Evolutionary conservation across 2,329 filamentous ascomycete species (phyloP), one percentile per base, ranked within the genome.

Genomic region (Diaporthe vaccinii): DNA sequence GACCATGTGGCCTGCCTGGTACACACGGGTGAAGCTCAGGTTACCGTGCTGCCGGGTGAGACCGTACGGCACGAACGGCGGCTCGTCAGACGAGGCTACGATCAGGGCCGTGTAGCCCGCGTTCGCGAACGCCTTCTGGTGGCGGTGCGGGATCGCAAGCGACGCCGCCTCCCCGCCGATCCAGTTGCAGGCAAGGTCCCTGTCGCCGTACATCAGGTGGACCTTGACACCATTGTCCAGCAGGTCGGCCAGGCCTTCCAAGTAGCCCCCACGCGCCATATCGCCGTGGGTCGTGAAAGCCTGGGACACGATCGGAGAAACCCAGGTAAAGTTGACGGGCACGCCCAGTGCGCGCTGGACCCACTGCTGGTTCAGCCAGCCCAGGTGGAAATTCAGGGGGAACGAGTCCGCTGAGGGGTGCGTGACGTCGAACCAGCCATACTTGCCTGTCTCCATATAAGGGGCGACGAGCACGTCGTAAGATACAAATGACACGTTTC

Each of bases 1-100:
- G 3, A 87, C 86, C 78, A 89, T 85, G 77, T 91, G 89, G 0
- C 90, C 89, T 3, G 89, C 85, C 77, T 91, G 85, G 78, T 89
- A 90, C 17, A 91, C 86, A 0, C 90, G 85, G 12, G 87, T 87
- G 79, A 91, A 91, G 3, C 87, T 89, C 58, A 91, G 86, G 76
- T 93, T 93, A 3, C 91, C 92, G 76, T 89, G 91, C 80, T 94
- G 92, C 1, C 92, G 87, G 0, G 93, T 92, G 61, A 89, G 87
- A 14, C 93, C 93, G 36, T 88, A 92, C 28, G 75, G 57, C 70
- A 75, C 75, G 14, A 75, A 71, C 7, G 75, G 75, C 53, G 75
- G 73, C 6, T 86, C 84, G 3, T 84, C 85, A 78, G 93, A 91
- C 10, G 91, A 89, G 20, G 70, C 28, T 3, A 87, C 85, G 22